Evolutionary conservation across 1,284 basidiomycete genomes (phyloP).

Genomic region (Cerrena zonata): DNA sequence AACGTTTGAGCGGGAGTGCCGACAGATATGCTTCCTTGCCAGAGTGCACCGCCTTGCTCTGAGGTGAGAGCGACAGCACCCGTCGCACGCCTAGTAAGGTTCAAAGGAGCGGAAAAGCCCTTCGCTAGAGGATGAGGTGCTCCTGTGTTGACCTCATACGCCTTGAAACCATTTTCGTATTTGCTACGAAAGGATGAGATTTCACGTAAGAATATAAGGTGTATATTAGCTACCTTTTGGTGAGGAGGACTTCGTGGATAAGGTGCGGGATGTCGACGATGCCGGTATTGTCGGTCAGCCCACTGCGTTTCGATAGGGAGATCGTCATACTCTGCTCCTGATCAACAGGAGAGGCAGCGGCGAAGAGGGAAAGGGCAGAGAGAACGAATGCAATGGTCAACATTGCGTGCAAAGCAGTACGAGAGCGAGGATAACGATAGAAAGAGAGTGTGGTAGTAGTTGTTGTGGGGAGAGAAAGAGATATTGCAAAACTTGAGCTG

Average conservation of each 20-base stretch:
- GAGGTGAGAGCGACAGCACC: conserved; percentile 6
- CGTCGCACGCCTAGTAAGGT: background rate
- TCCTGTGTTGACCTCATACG: conserved; percentile 18
- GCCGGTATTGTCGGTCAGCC: background rate
- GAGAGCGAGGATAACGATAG: no score
- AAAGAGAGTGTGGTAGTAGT: no score
- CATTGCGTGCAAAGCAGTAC: no score
- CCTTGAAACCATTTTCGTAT: conserved; percentile 13
- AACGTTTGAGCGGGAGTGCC: conserved; percentile 31
- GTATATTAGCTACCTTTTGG: background rate
- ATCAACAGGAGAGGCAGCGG: background rate
- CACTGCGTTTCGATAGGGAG: background rate
- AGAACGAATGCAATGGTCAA: background rate
- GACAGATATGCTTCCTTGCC: conserved; percentile 36
- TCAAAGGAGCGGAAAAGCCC: background rate
- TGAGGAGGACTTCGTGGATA: background rate
- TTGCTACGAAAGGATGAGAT: conserved; percentile 13
- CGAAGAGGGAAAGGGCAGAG: background rate
- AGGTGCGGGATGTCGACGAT: background rate
- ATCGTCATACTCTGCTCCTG: background rate
- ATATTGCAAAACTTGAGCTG: no score
- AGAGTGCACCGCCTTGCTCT: conserved; percentile 28
- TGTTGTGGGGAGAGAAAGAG: no score
- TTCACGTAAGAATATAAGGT: background rate
- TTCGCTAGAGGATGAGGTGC: conserved; percentile 12